These are phyloP conservation scores for Oxytropis ochrocephala DNA, from an alignment of 306 rosid species.

Conservation along the genomic window DNA sequence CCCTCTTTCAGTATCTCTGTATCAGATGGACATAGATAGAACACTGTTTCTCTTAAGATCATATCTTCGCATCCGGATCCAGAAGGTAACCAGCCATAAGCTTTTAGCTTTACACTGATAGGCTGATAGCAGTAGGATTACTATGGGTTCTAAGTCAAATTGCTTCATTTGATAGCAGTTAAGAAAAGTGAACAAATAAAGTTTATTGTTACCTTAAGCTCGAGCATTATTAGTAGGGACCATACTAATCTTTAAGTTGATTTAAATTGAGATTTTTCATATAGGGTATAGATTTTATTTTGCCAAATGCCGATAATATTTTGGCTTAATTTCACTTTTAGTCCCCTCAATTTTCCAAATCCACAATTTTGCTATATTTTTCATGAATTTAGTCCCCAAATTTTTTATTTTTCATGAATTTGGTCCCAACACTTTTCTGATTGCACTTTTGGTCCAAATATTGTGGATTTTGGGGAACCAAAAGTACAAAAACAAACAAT, in stretches of 20 bases:
- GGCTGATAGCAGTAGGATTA: neutral
- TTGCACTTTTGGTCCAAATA: no score
- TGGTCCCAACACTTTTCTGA: no score
- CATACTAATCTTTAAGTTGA: neutral
- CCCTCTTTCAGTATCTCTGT: constrained; percentile 74
- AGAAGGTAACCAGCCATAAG: constrained; percentile 49
- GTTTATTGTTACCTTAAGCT: neutral
- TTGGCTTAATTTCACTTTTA: no score
- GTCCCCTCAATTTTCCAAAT: no score
- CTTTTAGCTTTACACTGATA: neutral
- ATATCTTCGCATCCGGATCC: constrained; percentile 75
- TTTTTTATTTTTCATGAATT: no score
- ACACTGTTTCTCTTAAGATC: constrained; percentile 81
- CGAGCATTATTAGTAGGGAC: neutral
- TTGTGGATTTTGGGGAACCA: no score
- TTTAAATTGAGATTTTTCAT: neutral
- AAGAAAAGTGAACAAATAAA: neutral
- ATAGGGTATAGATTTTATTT: neutral
- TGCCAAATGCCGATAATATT: no score
- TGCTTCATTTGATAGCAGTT: neutral
- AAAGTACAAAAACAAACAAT: no score
- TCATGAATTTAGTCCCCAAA: no score
- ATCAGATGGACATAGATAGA: constrained; percentile 96
- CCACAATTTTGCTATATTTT: no score
- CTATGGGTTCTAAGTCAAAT: neutral